Percentiles rank a stretch among this genome's conserved stretches.
phyloP scores from a whole-genome alignment of 495 filamentous ascomycete species.

The Sporormia fimetaria region DNA sequence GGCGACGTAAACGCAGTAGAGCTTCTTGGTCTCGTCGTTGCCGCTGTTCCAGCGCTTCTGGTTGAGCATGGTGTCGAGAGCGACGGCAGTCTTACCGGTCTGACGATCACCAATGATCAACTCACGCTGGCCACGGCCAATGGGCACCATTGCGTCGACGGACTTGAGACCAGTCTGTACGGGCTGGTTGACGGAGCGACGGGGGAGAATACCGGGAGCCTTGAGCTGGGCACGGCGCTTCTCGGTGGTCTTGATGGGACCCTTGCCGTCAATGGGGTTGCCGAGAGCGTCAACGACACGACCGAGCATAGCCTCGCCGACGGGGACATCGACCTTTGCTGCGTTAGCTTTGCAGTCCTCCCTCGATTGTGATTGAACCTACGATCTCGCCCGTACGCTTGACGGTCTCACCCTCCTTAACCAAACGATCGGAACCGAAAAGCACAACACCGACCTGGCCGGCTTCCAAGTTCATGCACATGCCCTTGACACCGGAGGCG shows the following conservation, averaged over 20 bases:
- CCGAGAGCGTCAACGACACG: constrained; percentile 97
- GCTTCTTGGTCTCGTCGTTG: constrained; percentile 89
- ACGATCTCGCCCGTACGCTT: constrained; percentile 99
- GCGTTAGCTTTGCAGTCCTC: constrained; percentile 18
- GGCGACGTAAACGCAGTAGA: constrained; percentile 99
- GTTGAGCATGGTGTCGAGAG: constrained; percentile 96
- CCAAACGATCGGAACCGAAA: constrained; percentile 98
- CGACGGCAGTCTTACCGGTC: constrained; percentile 99
- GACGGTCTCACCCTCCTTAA: constrained; percentile 98
- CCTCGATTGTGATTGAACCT: constrained; percentile 34
- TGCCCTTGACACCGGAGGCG: constrained; percentile 98
- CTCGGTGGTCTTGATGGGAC: constrained; percentile 80
- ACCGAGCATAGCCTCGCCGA: constrained; percentile 83
- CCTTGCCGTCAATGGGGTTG: constrained; percentile 99
- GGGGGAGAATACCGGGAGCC: constrained; percentile 95
- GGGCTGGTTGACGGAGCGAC: constrained; percentile 92
- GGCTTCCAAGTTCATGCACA: constrained; percentile 99
- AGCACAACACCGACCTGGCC: constrained; percentile 99
- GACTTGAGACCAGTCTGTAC: constrained; percentile 99
- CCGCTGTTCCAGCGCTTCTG: constrained; percentile 94
- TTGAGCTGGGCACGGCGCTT: constrained; percentile 96
- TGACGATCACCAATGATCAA: constrained; percentile 99
- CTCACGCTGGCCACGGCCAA: constrained; percentile 99
- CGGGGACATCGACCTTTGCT: constrained; percentile 84
- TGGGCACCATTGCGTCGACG: constrained; percentile 98